Evolutionary conservation across 208 protist genomes (phyloP), one percentile per base, ranked within the genome.

Genomic region (Trypanosomatidae sp.): DNA sequence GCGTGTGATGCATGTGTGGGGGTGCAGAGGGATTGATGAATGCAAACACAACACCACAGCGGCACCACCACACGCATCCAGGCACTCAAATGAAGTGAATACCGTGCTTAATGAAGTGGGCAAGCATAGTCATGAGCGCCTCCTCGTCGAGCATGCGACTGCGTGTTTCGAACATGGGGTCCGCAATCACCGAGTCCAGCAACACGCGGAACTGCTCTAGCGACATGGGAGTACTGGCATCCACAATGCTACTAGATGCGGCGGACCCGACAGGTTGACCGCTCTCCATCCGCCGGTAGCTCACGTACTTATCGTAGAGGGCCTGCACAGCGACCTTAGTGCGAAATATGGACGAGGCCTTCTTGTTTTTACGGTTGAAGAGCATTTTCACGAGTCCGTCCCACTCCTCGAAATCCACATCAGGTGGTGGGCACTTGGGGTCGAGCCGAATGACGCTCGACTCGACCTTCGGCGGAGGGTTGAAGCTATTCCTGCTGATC

Each of bases 311-410:
- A 22, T 95, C 83, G 73, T 95, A 86, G 1, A 98, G 80, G 19
- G 68, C 74, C 68, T 91, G 72, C 58, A 92, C 66, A 0, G 90
- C 79, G 8, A 83, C 86, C 68, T 98, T 99, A 1, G 84, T 93
- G 25, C 90, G 85, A 79, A 99, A 99, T 39, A 99, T 97, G 39
- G 98, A 97, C 8, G 90, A 90, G 1, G 99, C 83, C 52, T 99
- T 99, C 82, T 99, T 99, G 83, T 99, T 99, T 88, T 99, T 99
- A 56, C 99, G 92, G 50, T 92, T 96, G 85, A 99, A 99, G 59
- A 98, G 97, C 64, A 99, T 83, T 68, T 97, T 95, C 9, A 99
- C 92, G 15, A 99, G 87, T 22, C 99, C 99, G 73, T 99, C 99
- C 99, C 99, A 99, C 88, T 99, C 99, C 69, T 98, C 82, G 81